Base-by-base conservation (phyloP, 164 flowering plant species). In the Tetracentron sinense region DNA sequence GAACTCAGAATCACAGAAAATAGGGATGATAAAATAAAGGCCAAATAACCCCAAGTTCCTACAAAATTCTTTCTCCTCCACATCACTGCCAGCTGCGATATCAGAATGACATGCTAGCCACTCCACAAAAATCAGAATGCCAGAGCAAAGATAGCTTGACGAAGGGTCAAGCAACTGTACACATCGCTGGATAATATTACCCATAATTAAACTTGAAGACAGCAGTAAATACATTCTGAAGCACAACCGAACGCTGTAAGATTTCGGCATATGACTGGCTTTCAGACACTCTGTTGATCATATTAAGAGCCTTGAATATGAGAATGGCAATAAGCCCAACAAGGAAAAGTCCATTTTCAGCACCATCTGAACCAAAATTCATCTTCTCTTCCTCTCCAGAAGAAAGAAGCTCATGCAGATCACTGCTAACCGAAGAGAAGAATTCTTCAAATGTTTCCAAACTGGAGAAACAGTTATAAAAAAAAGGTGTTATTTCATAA, bases 221-320 rank as follows among this genome's bases (percentile, higher is more conserved):
- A 31, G 97, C 96, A 72, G 81, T 75, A 57, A 79, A 88, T 50
- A 96, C 95, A 84, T 89, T 86, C 77, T 86, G 87, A 49, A 86
- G 85, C 29, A 89, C 73, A 62, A 80, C 94, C 25, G 87, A 78
- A 54, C 93, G 92, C 73, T 92, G 99, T 62, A 94, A 81, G 60
- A 88, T 91, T 66, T 88, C 99, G 47, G 96, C 92, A 78, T 94
- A 89, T 28, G 96, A 76, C 68, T 89, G 97, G 64, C 85, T 85
- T 57, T 94, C 95, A 50, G 74, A 64, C 62, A 89, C 96, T 64
- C 71, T 80, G 50, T 79, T n/a, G n/a, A n/a, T 88, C 67, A 76
- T 84, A 69, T 86, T 84, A 68, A 89, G 87, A 67, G 87, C 85
- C 20, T 89, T 83, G 64, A 78, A 95, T 76, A 95, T 78, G 60